Base-by-base conservation (phyloP, 2,329 filamentous ascomycete species). In the Pseudogymnoascus sp. region DNA sequence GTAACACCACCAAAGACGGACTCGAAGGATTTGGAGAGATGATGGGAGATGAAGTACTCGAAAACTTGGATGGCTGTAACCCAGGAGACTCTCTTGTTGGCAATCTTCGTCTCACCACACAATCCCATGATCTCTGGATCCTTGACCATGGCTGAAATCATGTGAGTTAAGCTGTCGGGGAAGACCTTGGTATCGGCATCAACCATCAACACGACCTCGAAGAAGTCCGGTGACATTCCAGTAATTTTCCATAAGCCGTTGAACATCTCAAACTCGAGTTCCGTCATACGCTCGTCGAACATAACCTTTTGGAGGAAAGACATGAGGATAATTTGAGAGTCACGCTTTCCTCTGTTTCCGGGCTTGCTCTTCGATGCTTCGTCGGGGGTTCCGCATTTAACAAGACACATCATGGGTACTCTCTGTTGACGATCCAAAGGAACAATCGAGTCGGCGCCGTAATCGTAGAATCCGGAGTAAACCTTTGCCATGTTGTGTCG, bases 221-320 rank as follows among this genome's bases (percentile, higher is more conserved):
- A 99, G 74, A 92, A 99, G 75, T 99, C 94, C 12, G 94, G 94
- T 3, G 92, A 96, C 65, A 99, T 97, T 68, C 95, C 95, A 16
- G 94, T 99, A 47, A 99, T 90, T 75, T 96, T 96, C 92, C 93
- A 99, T 65, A 99, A 82, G 60, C 94, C 94, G 73, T 97, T 99
- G 80, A 99, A 99, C 90, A 99, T 97, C 73, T 99, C 94, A 71
- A 92, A 99, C 74, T 99, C 94, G 59, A 99, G 87, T 75, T 99
- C 93, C 16, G 95, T 99, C 94, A 99, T 99, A 64, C 94, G 89
- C 77, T 99, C 95, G 73, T 99, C 94, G 70, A 99, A 99, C 94
- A 99, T 99, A 72, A 99, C 94, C 79, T 99, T 99, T 73, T 99
- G 94, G 68, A 99, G 79, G 82, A 99, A 99, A 4, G 92, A 97